Conservation (phyloP, 163 green algal genomes). For the Scenedesmus sp. region DNA sequence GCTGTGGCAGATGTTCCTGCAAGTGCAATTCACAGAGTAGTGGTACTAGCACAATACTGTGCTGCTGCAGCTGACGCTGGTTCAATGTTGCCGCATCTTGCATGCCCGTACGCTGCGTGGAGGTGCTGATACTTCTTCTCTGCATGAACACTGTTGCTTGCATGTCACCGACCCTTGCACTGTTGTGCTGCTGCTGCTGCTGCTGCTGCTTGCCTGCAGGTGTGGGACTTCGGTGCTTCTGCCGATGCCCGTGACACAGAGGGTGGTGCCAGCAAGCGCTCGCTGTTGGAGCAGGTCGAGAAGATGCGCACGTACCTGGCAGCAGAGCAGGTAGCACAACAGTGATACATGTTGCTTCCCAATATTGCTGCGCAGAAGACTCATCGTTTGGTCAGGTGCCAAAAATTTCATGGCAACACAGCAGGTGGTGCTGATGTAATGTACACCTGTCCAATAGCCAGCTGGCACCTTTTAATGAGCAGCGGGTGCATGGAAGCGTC, state of each 20-base stretch:
- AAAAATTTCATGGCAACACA: background rate
- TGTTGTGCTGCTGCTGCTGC: slow-evolving; percentile 29
- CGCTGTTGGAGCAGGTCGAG: slow-evolving; percentile 89
- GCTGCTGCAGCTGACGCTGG: too few species aligned
- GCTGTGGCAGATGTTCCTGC: too few species aligned
- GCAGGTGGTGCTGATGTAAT: background rate
- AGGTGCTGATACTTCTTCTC: background rate
- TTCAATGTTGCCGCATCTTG: too few species aligned
- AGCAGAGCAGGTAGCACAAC: slow-evolving; percentile 27
- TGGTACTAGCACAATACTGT: too few species aligned
- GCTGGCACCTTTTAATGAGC: background rate
- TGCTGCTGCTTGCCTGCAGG: slow-evolving; percentile 48
- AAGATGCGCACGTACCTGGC: slow-evolving; percentile 53
- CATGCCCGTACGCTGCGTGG: too few species aligned
- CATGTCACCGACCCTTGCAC: too few species aligned
- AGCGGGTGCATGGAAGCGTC: too few species aligned
- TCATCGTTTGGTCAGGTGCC: too few species aligned
- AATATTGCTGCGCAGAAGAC: background rate
- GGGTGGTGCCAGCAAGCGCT: slow-evolving; percentile 89
- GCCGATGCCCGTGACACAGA: slow-evolving; percentile 96
- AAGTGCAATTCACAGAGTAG: too few species aligned
- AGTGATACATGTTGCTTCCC: background rate
- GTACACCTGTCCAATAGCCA: background rate
- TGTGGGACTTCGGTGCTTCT: slow-evolving; percentile 87
- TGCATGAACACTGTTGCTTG: too few species aligned